Evolutionary conservation across 306 rosid genomes (phyloP), one percentile per base, ranked within the genome.

Genomic region (Spatholobus suberectus): DNA sequence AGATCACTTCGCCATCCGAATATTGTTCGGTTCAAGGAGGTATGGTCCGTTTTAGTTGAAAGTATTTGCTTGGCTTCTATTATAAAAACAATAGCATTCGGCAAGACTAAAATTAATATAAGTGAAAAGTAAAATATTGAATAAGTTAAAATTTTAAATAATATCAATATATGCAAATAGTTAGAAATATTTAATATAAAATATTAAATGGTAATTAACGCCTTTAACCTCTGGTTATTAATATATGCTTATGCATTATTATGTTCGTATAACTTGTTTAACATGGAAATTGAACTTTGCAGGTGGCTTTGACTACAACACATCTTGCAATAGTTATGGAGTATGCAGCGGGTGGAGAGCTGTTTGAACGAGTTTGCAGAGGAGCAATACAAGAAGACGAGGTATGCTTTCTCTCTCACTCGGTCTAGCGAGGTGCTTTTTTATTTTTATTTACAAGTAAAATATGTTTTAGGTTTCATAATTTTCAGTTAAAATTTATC

Each of bases 321-420:
- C 91, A 92, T 89, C 89, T 92, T 59, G 91, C 91, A 38, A 87
- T 92, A 44, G 90, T 89, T 20, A 90, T 90, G 90, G 97, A 92
- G 87, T 89, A 92, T 77, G 97, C 97, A 13, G 84, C 91, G 5
- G 90, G 90, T 59, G 97, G 92, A 73, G 94, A 92, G 74, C 74
- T 92, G 29, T 92, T 87, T 62, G 82, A 92, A 72, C 85, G 88
- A 20, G 87, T 92, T 73, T 85, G 88, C 70, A 63, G 0, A 62
- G 81, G 87, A 3, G 89, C 88, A 67, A 84, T 92, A 62, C 65
- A 82, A 8, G 94, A 90, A 83, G 89, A 90, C 13, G 85, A 89
- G 89, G 94, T 90, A 79, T 68, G 76, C n/a, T 52, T 23, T 17
- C 20, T 29, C 32, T 17, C 20, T 29, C 32, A 29, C 32, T 29